Evolutionary conservation across 179 eudicot species (phyloP).

Genomic region (Silene vulgaris): DNA sequence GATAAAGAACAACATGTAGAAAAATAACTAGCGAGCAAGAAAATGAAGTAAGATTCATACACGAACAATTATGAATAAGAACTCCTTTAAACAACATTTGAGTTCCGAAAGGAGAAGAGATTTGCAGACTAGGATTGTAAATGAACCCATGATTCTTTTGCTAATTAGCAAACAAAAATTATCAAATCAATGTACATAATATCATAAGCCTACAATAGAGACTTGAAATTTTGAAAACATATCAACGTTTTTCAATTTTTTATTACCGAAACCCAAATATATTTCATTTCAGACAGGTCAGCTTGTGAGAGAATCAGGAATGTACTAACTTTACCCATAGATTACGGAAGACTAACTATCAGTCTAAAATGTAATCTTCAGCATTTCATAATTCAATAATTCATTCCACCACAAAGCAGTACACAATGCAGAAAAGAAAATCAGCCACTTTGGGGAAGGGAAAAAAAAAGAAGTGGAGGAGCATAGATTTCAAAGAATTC

Average conservation of each 20-base stretch:
- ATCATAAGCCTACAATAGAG: background rate
- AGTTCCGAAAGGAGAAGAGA: background rate
- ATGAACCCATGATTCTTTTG: background rate
- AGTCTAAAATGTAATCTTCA: background rate
- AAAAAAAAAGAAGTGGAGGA: background rate
- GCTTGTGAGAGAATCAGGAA: background rate
- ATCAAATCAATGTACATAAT: background rate
- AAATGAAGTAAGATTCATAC: background rate
- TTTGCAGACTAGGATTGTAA: background rate
- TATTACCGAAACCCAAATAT: background rate
- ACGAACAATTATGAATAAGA: background rate
- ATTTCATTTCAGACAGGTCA: background rate
- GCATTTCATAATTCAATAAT: slow-evolving; percentile 6
- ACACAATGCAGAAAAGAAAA: background rate
- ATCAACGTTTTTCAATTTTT: background rate
- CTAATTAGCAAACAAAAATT: background rate
- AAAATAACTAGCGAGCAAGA: slow-evolving; percentile 2
- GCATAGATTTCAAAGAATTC: background rate
- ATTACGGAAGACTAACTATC: no score
- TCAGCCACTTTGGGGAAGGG: background rate
- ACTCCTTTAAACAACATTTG: background rate
- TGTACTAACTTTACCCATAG: background rate
- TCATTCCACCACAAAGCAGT: background rate
- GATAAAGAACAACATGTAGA: background rate
- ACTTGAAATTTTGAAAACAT: background rate